Conservation (phyloP, 1,139 yeast species). For the Kodamaea anthophila region DNA sequence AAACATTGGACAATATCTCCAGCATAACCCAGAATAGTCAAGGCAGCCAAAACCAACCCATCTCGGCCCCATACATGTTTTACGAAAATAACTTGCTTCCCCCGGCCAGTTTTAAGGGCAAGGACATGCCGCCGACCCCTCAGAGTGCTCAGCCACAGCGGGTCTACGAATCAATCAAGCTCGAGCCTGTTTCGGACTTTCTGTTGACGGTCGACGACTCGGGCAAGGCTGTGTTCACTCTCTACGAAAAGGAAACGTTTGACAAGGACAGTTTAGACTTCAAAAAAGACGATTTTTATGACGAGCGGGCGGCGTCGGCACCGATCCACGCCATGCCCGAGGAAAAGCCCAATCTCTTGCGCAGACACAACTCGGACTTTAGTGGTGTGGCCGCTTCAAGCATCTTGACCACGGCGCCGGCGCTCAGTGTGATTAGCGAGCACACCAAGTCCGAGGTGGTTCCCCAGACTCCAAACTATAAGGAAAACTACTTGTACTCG, state of each 20-base stretch:
- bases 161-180: neutral
- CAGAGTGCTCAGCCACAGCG: constrained; percentile 2
- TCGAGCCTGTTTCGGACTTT: constrained; percentile 16
- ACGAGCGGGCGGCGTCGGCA: neutral
- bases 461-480: constrained; percentile 35
- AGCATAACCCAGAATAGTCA: constrained; percentile 22
- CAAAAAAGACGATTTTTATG: constrained; percentile 9
- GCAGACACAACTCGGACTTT: constrained; percentile 30
- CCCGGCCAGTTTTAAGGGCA: neutral
- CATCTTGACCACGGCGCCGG: constrained; percentile 7
- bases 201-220: constrained; percentile 37
- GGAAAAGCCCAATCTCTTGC: constrained; percentile 12
- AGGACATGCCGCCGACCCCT: constrained; percentile 5
- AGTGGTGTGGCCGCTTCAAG: constrained; percentile 16
- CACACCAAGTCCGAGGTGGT: constrained; percentile 9
- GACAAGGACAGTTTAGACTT: constrained; percentile 10
- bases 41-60: too few species aligned
- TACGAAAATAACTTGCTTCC: neutral
- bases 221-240: constrained; percentile 41
- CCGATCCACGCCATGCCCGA: neutral
- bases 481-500: constrained; percentile 25
- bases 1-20: constrained; percentile 33
- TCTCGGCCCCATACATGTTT: too few species aligned
- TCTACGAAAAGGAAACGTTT: constrained; percentile 18
- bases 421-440: constrained; percentile 15